Evolutionary conservation across 139 green algal species (phyloP).

Genomic region (Desmodesmus armatus): DNA sequence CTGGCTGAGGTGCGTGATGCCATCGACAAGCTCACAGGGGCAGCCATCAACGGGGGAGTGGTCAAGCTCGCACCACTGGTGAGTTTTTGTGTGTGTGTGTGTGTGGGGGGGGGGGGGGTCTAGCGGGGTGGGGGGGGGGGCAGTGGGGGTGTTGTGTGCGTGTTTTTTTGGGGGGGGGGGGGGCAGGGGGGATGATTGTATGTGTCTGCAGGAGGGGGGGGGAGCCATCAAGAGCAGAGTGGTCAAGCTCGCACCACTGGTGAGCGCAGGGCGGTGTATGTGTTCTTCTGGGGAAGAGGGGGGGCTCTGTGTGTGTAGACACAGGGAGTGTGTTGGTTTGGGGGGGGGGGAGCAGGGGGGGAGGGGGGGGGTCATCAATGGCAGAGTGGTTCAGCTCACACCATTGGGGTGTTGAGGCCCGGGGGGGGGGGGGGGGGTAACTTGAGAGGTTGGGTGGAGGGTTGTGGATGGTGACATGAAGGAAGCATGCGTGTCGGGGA

Average conservation of each 20-base stretch:
- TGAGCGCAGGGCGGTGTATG: neutral
- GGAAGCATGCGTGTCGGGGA: neutral
- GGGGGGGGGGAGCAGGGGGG: too few species aligned
- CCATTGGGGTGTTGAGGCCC: too few species aligned
- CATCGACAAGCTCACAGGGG: slow-evolving; percentile 27
- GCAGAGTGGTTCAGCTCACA: too few species aligned
- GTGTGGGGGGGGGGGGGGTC: too few species aligned
- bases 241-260: neutral
- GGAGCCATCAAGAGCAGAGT: neutral
- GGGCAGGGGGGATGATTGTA: neutral
- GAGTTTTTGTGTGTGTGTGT: neutral
- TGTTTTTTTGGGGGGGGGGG: neutral
- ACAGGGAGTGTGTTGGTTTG: too few species aligned
- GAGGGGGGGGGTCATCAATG: too few species aligned
- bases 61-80: slow-evolving; percentile 36
- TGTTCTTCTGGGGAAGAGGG: too few species aligned
- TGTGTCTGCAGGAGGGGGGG: neutral
- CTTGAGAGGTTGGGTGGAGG: neutral
- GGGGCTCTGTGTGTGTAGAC: too few species aligned
- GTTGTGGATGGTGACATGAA: neutral
- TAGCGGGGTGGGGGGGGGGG: too few species aligned
- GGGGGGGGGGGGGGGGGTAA: too few species aligned
- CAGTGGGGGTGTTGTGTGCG: neutral
- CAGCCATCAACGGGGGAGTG: slow-evolving; percentile 17
- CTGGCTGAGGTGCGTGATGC: slow-evolving; percentile 20